Evolutionary conservation across 2,329 filamentous ascomycete species (phyloP).

Genomic region (Colletotrichum scovillei): DNA sequence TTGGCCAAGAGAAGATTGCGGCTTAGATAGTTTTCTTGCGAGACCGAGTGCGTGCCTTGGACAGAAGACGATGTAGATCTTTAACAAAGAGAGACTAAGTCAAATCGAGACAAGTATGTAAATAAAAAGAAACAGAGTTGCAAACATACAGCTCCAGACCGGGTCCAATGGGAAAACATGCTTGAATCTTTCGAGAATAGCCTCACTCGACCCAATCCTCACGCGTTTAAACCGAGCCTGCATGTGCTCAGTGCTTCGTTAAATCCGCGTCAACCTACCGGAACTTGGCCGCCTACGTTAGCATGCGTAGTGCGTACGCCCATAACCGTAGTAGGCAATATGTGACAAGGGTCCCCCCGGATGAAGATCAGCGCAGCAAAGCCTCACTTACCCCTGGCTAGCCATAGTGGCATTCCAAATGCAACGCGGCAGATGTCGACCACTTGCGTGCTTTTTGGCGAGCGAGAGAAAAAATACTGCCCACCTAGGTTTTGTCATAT

Average conservation of each 20-base stretch:
- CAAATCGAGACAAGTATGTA: not conserved
- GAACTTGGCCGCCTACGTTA: not conserved
- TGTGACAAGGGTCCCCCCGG: not conserved
- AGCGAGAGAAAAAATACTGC: not conserved
- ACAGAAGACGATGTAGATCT: slow-evolving; percentile 12
- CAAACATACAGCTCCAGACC: not conserved
- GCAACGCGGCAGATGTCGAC: not conserved
- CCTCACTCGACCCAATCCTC: not conserved
- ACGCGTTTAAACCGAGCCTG: not conserved
- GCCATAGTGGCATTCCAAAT: not conserved
- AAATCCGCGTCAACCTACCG: not conserved
- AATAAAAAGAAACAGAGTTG: not conserved
- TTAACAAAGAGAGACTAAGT: slow-evolving; percentile 4
- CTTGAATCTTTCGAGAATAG: not conserved
- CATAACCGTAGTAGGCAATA: not conserved
- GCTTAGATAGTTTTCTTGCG: not conserved
- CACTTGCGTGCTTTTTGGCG: not conserved
- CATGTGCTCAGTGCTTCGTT: not conserved
- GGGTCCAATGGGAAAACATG: not conserved
- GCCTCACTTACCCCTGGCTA: not conserved
- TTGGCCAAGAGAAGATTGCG: slow-evolving; percentile 23
- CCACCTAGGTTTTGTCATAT: too few relatives aligned
- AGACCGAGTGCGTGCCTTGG: not conserved
- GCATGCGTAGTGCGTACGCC: not conserved
- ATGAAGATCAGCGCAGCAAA: not conserved